Conservation (phyloP, 805 yeast species). For the Barnettozyma sucrosica region DNA sequence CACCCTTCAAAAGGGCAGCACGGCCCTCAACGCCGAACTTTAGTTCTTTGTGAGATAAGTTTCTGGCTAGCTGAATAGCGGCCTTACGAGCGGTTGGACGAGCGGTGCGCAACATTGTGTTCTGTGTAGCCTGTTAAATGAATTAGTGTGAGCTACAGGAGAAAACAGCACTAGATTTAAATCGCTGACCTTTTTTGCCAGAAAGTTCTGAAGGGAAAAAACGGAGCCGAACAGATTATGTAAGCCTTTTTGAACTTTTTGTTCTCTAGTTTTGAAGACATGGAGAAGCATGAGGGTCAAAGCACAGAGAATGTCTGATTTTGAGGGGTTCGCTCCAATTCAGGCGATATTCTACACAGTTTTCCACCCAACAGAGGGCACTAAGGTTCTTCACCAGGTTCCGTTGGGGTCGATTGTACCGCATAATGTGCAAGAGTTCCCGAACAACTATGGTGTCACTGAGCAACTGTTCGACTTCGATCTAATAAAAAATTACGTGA, state of each 20-base stretch:
- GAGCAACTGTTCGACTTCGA: slow-evolving; percentile 68
- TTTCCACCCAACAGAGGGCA: slow-evolving; percentile 94
- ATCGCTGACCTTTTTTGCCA: slow-evolving; percentile 2
- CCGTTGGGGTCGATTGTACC: slow-evolving; percentile 67
- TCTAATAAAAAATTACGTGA: slow-evolving; percentile 80
- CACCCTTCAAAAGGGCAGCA: slow-evolving; percentile 78
- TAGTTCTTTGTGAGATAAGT: slow-evolving; percentile 76
- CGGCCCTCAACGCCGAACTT: slow-evolving; percentile 75
- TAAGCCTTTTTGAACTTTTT: neutral
- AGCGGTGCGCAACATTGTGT: slow-evolving; percentile 22
- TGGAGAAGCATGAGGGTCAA: neutral
- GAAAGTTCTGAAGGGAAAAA: slow-evolving; percentile 2
- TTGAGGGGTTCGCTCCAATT: slow-evolving; percentile 77
- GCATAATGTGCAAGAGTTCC: slow-evolving; percentile 12
- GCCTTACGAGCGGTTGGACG: slow-evolving; percentile 25
- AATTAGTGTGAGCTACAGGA: neutral
- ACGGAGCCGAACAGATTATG: neutral
- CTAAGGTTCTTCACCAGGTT: slow-evolving; percentile 85
- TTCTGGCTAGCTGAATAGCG: slow-evolving; percentile 22
- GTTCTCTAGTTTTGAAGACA: too few species aligned
- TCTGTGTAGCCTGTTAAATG: neutral
- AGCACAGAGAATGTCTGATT: neutral
- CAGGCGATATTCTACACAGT: slow-evolving; percentile 83
- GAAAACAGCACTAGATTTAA: neutral
- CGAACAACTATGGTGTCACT: slow-evolving; percentile 15